Evolutionary conservation across 192 early-diverging fungal species (phyloP).

Genomic region (Coemansia sp.): DNA sequence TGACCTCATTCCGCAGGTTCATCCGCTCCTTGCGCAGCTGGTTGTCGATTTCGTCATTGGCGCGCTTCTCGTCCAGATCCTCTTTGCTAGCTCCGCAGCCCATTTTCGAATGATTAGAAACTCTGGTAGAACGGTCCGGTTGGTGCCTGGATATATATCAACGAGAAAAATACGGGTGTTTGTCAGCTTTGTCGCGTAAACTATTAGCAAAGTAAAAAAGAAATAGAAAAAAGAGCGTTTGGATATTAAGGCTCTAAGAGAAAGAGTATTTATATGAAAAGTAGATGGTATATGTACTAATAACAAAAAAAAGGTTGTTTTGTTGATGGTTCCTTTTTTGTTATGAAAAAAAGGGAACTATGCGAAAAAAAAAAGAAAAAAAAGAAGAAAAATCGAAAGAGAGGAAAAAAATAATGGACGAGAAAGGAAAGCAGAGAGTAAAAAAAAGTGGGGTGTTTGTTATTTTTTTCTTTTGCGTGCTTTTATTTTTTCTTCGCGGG

Average conservation of each 20-base stretch:
- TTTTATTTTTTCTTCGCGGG: not conserved
- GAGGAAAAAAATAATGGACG: not conserved
- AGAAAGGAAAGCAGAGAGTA: conserved; percentile 3
- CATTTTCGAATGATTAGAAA: conserved; percentile 60
- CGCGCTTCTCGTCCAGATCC: conserved; percentile 78
- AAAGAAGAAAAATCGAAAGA: not conserved
- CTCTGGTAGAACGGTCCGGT: not conserved
- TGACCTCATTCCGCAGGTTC: conserved; percentile 86
- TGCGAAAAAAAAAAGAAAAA: conserved; percentile 9
- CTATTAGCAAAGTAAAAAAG: not conserved
- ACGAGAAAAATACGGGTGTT: not conserved
- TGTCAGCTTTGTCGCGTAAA: not conserved
- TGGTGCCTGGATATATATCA: not conserved
- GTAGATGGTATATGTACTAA: not conserved
- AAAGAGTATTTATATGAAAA: not conserved
- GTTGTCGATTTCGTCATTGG: conserved; percentile 91
- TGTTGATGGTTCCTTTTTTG: not conserved
- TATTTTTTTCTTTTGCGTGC: not conserved
- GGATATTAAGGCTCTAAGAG: not conserved
- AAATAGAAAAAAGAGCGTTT: not conserved
- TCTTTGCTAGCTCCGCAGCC: conserved; percentile 88
- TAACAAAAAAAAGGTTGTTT: not conserved
- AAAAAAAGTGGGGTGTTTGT: conserved; percentile 9
- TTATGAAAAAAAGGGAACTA: not conserved
- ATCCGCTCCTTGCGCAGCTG: conserved; percentile 81